Conservation (phyloP, 139 green algal species). For the Trebouxia sp. region DNA sequence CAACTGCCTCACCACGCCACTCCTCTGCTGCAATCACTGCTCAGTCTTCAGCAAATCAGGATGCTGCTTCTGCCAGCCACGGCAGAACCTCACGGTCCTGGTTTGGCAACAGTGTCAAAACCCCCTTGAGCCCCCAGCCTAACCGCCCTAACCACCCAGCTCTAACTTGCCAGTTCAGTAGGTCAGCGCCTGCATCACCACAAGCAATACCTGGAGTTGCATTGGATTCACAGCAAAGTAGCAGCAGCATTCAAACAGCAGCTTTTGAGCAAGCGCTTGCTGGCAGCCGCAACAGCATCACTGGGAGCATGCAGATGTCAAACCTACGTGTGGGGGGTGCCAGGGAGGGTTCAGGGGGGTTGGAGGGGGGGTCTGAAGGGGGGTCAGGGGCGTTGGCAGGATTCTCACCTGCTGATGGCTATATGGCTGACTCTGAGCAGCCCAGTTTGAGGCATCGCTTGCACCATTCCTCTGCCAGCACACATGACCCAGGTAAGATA, state of each 20-base stretch:
- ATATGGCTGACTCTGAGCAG: slow-evolving; percentile 26
- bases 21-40: background rate
- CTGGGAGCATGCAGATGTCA: background rate
- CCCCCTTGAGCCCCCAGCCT: slow-evolving; percentile 17
- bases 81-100: too few species aligned
- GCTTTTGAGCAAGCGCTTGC: too few species aligned
- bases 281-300: too few species aligned
- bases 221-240: too few species aligned
- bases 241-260: too few species aligned
- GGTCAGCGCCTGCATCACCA: background rate
- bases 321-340: background rate
- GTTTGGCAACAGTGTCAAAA: too few species aligned
- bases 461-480: background rate
- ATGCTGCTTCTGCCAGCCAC: too few species aligned
- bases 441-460: background rate
- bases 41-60: background rate
- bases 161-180: background rate
- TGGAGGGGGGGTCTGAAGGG: background rate
- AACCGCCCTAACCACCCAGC: background rate
- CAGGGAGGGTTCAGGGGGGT: background rate
- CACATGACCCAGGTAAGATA: background rate
- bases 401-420: slow-evolving; percentile 32
- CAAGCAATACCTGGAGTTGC: background rate
- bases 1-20: background rate
- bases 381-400: background rate